These are phyloP conservation scores for Cytospora paraplurivora DNA, from an alignment of 2,329 filamentous ascomycete genomes.

Conservation along the genomic window DNA sequence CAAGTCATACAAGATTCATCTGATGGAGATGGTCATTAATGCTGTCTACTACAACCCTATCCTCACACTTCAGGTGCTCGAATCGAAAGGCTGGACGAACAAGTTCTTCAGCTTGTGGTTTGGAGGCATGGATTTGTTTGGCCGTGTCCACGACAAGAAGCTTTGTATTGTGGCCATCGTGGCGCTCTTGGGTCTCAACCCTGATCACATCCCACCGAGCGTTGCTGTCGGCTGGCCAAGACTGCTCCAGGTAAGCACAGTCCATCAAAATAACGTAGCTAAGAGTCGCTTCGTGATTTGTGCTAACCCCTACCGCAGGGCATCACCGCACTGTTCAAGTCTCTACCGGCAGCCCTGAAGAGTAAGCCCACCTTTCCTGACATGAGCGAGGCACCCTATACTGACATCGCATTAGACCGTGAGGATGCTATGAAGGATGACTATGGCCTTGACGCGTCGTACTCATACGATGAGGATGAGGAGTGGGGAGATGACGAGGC, in stretches of 20 bases:
- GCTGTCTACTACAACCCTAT: conserved; percentile 95
- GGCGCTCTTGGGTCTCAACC: conserved; percentile 75
- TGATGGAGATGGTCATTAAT: conserved; percentile 99
- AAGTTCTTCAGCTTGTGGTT: conserved; percentile 99
- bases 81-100: conserved; percentile 92
- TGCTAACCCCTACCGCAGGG: conserved; percentile 49
- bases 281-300: background rate
- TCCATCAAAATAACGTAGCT: background rate
- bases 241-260: conserved; percentile 62
- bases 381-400: background rate
- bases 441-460: conserved; percentile 68
- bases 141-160: conserved; percentile 97
- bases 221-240: conserved; percentile 95
- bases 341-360: conserved; percentile 82
- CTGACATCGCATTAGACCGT: conserved; percentile 61
- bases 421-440: conserved; percentile 92
- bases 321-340: conserved; percentile 88
- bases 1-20: conserved; percentile 90
- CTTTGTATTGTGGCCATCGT: conserved; percentile 93
- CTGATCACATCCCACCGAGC: conserved; percentile 83
- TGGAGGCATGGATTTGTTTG: conserved; percentile 90
- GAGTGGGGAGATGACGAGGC: conserved; percentile 82
- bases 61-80: conserved; percentile 82
- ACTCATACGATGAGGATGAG: conserved; percentile 71
- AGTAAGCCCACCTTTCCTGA: conserved; percentile 53